phyloP scores from a whole-genome alignment of 345 rosid species.

The Dipteronia sinensis region DNA sequence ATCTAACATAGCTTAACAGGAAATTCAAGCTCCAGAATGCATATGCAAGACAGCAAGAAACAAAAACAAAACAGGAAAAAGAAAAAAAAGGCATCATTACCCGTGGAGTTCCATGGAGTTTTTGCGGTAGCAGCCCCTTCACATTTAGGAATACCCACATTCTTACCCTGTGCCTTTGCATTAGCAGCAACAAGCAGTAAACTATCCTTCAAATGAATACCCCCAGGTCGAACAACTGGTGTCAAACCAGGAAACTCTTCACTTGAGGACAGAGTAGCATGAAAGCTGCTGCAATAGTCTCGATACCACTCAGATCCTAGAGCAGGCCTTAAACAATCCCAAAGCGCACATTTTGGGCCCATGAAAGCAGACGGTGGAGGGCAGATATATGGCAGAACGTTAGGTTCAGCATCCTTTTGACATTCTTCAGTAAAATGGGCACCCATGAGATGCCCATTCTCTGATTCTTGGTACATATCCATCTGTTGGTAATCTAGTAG shows the following conservation, averaged over 20 bases:
- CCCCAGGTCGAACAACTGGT: conserved; percentile 77
- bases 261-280: conserved; percentile 57
- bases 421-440: conserved; percentile 33
- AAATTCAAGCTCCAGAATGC: background rate
- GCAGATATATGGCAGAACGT: conserved; percentile 41
- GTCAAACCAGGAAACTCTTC: conserved; percentile 65
- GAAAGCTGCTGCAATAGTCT: conserved; percentile 79
- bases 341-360: conserved; percentile 88
- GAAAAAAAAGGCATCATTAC: conserved; percentile 34
- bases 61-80: background rate
- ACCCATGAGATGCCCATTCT: conserved; percentile 39
- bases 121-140: conserved; percentile 82
- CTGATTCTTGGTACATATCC: conserved; percentile 46
- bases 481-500: conserved; percentile 52
- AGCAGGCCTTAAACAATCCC: conserved; percentile 94
- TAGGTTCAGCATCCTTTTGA: conserved; percentile 32
- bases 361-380: conserved; percentile 80
- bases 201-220: conserved; percentile 75
- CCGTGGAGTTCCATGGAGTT: conserved; percentile 85
- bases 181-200: conserved; percentile 59
- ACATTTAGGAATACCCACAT: conserved; percentile 89
- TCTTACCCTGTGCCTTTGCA: conserved; percentile 67
- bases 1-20: background rate
- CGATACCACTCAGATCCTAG: conserved; percentile 54
- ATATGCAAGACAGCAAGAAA: conserved; percentile 1